Percentiles rank a stretch among this genome's conserved stretches.
Evolutionary conservation across 2,329 filamentous ascomycete species (phyloP).

Genomic region (Diplodia scrobiculata): DNA sequence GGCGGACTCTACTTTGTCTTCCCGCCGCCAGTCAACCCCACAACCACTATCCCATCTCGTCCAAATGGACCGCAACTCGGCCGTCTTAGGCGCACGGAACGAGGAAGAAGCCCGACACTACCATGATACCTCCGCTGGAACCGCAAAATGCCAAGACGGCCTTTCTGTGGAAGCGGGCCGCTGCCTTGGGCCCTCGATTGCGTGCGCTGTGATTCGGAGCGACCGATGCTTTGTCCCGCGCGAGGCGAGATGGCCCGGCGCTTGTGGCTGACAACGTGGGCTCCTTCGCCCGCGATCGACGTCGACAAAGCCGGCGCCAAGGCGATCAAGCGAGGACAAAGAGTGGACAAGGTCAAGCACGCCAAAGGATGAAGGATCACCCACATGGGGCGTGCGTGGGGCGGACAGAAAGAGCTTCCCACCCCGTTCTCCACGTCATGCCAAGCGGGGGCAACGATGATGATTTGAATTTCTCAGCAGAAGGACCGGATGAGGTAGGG

Average conservation of each 20-base stretch:
- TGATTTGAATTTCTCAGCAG: conserved; percentile 2
- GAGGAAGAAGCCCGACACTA: neutral
- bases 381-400: neutral
- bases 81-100: neutral
- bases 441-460: neutral
- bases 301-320: neutral
- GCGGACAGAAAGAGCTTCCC: neutral
- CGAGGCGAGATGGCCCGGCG: conserved; percentile 1
- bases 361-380: conserved; percentile 11
- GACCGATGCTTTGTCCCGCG: neutral
- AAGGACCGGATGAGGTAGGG: neutral
- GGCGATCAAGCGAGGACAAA: conserved; percentile 1
- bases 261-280: neutral
- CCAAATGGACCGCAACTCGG: neutral
- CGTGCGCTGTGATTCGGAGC: neutral
- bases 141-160: neutral
- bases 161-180: conserved; percentile 13
- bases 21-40: conserved; percentile 2
- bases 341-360: neutral
- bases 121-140: neutral
- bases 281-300: neutral
- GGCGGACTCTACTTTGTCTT: neutral
- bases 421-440: neutral
- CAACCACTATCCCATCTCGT: conserved; percentile 1
- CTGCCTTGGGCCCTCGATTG: conserved; percentile 1